Evolutionary conservation across 1,284 basidiomycete genomes (phyloP).

Genomic region (Sanghuangporus baumii): DNA sequence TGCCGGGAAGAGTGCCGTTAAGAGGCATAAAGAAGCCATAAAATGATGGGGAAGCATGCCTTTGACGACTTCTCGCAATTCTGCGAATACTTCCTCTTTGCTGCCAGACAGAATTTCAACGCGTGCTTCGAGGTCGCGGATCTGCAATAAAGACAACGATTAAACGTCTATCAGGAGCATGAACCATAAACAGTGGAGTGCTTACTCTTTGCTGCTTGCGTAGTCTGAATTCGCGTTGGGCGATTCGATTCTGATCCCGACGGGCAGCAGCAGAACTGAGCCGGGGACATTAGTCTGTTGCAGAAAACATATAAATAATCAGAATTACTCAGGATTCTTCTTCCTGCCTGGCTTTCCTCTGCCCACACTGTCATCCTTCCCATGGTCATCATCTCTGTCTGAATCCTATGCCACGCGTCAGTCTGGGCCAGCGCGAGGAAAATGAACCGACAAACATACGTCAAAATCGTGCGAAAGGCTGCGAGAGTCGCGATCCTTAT

Average conservation of each 20-base stretch:
- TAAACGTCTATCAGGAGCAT: slow-evolving; percentile 11
- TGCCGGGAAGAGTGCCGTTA: slow-evolving; percentile 23
- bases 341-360: slow-evolving; percentile 73
- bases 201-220: slow-evolving; percentile 80
- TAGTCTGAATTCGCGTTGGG: slow-evolving; percentile 87
- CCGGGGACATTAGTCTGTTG: not conserved
- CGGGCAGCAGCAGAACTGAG: slow-evolving; percentile 76
- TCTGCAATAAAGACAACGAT: slow-evolving; percentile 39
- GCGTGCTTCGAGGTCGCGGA: slow-evolving; percentile 87
- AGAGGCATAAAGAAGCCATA: not conserved
- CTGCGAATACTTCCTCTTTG: slow-evolving; percentile 79
- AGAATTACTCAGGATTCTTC: slow-evolving; percentile 75
- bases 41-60: slow-evolving; percentile 35
- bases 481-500: slow-evolving; percentile 15
- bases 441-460: not conserved
- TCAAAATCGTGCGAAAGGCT: slow-evolving; percentile 18
- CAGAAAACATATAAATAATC: slow-evolving; percentile 26
- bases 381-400: slow-evolving; percentile 44
- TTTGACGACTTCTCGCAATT: slow-evolving; percentile 77
- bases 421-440: not conserved
- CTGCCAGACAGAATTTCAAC: slow-evolving; percentile 87
- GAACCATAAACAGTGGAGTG: not conserved
- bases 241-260: slow-evolving; percentile 88
- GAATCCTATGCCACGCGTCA: slow-evolving; percentile 41
- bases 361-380: slow-evolving; percentile 24